Base-by-base conservation (phyloP, 129 eudicot genomes). In the Helianthus tuberosus region DNA sequence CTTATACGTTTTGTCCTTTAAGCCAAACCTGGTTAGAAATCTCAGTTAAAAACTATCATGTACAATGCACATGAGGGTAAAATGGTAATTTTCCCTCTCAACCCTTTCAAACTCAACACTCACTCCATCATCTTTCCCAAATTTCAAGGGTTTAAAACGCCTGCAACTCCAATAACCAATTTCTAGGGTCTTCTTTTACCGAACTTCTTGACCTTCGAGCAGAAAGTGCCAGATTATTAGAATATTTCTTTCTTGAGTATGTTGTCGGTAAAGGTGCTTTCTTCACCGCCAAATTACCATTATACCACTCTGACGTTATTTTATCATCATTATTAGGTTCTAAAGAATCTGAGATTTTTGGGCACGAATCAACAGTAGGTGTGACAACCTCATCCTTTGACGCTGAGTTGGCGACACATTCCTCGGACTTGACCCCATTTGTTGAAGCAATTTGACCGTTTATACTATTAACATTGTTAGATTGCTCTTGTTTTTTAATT, bases 131-230 rank as follows among this genome's bases (percentile, higher is more conserved):
- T 20, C 23, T 20, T 20, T 0, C 23, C 23, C 23, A 20, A 20
- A 20, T 20, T 20, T 20, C 23, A 0, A 20, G 0, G 23, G 23
- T 20, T 20, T 20, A 20, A 20, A 20, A 0, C 23, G 23, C 23
- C 23, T 20, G 23, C 23, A 20, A 20, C 23, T 20, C 23, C 23
- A 20, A 20, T 20, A 20, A 20, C 23, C 23, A 20, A 20, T 20
- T 20, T 20, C 23, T 20, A 20, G 23, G 23, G 23, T 72, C 89
- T 11, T 49, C 67, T 75, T 80, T 84, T 8, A 80, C 79, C 5
- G 90, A 85, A 78, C 83, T 91, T 83, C 99, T 85, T 38, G 91
- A 81, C 75, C 83, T 80, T 43, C 86, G 84, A 38, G 83, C 77
- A 77, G 94, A 82, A 12, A 69, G 78, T n/a, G 50, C 77, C 80